Evolutionary conservation across 2,329 filamentous ascomycete genomes (phyloP).

Genomic region (Metarhizium anisopliae): DNA sequence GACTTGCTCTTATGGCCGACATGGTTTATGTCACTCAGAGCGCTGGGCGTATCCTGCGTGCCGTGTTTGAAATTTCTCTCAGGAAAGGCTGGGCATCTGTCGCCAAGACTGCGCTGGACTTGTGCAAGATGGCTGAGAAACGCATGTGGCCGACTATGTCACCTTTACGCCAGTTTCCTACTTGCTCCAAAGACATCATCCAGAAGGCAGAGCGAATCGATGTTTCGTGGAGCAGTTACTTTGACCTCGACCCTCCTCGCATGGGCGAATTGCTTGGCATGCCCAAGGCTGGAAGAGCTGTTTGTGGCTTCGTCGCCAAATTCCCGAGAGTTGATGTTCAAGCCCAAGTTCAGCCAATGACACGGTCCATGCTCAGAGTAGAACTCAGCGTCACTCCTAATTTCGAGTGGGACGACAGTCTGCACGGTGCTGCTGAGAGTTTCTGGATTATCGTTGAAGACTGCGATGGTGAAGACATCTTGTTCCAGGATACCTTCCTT

Average conservation of each 20-base stretch:
- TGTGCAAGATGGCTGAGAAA: conserved; percentile 99
- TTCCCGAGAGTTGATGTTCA: conserved; percentile 90
- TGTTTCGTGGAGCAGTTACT: conserved; percentile 87
- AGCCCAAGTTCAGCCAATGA: conserved; percentile 90
- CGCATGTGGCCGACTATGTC: conserved; percentile 99
- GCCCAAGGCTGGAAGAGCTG: conserved; percentile 76
- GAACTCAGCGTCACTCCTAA: conserved; percentile 88
- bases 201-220: conserved; percentile 92
- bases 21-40: conserved; percentile 98
- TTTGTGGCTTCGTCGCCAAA: conserved; percentile 80
- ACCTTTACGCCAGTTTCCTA: conserved; percentile 80
- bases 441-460: conserved; percentile 99
- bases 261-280: conserved; percentile 93
- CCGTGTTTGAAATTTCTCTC: conserved; percentile 93
- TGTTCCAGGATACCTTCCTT: conserved; percentile 91
- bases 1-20: conserved; percentile 92
- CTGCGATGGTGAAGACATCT: conserved; percentile 89
- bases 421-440: conserved; percentile 81
- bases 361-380: conserved; percentile 82
- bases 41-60: conserved; percentile 87
- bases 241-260: conserved; percentile 88
- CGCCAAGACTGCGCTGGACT: conserved; percentile 80
- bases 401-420: conserved; percentile 86
- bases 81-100: conserved; percentile 95
- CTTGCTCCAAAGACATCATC: conserved; percentile 75